Conservation (phyloP, 805 yeast species). For the Kazachstania psychrophila region DNA sequence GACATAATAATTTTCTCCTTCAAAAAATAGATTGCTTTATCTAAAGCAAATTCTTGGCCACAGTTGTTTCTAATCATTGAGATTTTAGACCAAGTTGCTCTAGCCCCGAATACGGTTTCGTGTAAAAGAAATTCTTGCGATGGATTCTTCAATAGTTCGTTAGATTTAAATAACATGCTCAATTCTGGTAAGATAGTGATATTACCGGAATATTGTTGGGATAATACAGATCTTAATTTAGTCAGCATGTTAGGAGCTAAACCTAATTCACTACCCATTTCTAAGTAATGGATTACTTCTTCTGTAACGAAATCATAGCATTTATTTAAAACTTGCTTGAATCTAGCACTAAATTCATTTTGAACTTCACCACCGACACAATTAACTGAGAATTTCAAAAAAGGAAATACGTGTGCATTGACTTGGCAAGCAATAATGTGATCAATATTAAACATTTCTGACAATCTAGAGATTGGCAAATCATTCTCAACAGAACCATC, state of each 20-base stretch:
- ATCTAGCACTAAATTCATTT: constrained; percentile 45
- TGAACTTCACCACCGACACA: constrained; percentile 64
- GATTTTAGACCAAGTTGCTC: constrained; percentile 90
- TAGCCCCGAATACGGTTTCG: constrained; percentile 64
- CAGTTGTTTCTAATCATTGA: constrained; percentile 83
- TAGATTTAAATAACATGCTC: constrained; percentile 44
- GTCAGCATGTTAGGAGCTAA: constrained; percentile 63
- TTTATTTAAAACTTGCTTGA: constrained; percentile 44
- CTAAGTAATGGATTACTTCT: constrained; percentile 72
- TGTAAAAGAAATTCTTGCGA: constrained; percentile 63
- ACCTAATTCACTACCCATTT: constrained; percentile 66
- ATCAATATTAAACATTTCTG: constrained; percentile 96
- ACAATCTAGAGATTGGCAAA: constrained; percentile 77
- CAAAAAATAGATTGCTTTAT: constrained; percentile 60
- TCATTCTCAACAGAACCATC: constrained; percentile 97
- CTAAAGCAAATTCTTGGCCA: constrained; percentile 79
- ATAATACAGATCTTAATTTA: constrained; percentile 62
- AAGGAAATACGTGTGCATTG: constrained; percentile 90
- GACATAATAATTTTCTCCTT: constrained; percentile 50
- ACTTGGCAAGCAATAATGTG: constrained; percentile 97
- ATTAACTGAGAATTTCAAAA: constrained; percentile 57
- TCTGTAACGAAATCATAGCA: constrained; percentile 51
- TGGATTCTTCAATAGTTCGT: constrained; percentile 69
- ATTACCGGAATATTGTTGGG: constrained; percentile 89
- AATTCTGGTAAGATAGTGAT: constrained; percentile 84